phyloP scores from a whole-genome alignment of 2,329 filamentous ascomycete genomes.

The Cytospora piceicola region DNA sequence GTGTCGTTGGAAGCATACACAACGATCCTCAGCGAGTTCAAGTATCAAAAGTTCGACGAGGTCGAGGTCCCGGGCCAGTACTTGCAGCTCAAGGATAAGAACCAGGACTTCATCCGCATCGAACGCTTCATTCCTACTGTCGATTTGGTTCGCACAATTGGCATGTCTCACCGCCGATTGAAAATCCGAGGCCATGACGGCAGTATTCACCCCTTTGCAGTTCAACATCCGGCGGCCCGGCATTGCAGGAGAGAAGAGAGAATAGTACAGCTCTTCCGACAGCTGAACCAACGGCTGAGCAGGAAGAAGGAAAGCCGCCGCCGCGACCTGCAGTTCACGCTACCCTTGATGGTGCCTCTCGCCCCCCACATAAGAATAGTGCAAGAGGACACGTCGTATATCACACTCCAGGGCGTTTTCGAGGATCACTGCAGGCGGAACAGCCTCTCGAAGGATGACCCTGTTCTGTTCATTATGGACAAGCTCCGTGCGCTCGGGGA shows the following conservation, averaged over 20 bases:
- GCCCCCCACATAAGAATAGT: slow-evolving; percentile 94
- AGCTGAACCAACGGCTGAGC: slow-evolving; percentile 89
- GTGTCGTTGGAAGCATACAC: slow-evolving; percentile 84
- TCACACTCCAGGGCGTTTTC: slow-evolving; percentile 91
- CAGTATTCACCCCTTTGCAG: slow-evolving; percentile 93
- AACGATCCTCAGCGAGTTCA: slow-evolving; percentile 91
- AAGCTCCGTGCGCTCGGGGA: slow-evolving; percentile 81
- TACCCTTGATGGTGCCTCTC: slow-evolving; percentile 93
- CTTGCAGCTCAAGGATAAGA: slow-evolving; percentile 96
- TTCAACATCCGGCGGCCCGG: slow-evolving; percentile 91
- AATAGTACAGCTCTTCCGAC: slow-evolving; percentile 93
- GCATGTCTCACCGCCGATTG: slow-evolving; percentile 87
- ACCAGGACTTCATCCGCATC: slow-evolving; percentile 96
- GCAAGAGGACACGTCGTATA: slow-evolving; percentile 92
- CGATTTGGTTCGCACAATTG: slow-evolving; percentile 87
- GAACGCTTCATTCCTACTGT: slow-evolving; percentile 96
- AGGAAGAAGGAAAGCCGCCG: slow-evolving; percentile 95
- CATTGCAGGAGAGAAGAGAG: slow-evolving; percentile 94
- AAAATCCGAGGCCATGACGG: slow-evolving; percentile 98
- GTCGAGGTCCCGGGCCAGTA: slow-evolving; percentile 98
- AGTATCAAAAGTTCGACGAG: slow-evolving; percentile 97
- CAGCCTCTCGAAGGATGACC: slow-evolving; percentile 90
- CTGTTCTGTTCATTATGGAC: slow-evolving; percentile 92
- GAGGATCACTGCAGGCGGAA: slow-evolving; percentile 93
- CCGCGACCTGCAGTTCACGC: slow-evolving; percentile 92